Conservation (phyloP, 371 early-diverging fungal species). For the Vairimorpha necatrix region DNA sequence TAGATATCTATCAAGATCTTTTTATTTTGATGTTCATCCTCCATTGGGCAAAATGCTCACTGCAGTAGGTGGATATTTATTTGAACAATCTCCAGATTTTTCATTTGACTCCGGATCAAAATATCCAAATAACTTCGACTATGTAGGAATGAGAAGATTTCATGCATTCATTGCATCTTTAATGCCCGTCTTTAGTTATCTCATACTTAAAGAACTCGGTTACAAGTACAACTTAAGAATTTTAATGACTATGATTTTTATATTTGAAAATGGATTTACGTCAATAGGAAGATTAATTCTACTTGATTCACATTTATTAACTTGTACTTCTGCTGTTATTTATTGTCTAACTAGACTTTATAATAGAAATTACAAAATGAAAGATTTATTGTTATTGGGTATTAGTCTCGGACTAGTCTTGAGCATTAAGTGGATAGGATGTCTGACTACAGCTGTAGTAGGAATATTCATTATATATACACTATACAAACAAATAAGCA, state of each 20-base stretch:
- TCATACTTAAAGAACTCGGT: slow-evolving; percentile 73
- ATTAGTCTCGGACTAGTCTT: slow-evolving; percentile 74
- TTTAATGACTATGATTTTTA: slow-evolving; percentile 72
- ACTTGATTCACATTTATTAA: slow-evolving; percentile 88
- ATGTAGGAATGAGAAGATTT: slow-evolving; percentile 75
- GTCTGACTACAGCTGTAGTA: slow-evolving; percentile 83
- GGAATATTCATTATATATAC: slow-evolving; percentile 85
- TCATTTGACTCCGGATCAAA: slow-evolving; percentile 75
- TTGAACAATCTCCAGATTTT: slow-evolving; percentile 80
- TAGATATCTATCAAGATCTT: slow-evolving; percentile 74
- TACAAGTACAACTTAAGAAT: slow-evolving; percentile 69
- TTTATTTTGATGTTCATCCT: slow-evolving; percentile 98
- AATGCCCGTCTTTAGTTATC: slow-evolving; percentile 83
- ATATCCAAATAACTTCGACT: slow-evolving; percentile 79
- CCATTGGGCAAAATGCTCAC: slow-evolving; percentile 95
- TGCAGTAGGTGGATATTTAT: slow-evolving; percentile 78
- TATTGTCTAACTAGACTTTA: slow-evolving; percentile 68
- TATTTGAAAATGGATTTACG: slow-evolving; percentile 68
- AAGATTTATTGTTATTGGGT: slow-evolving; percentile 79
- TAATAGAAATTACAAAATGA: slow-evolving; percentile 67
- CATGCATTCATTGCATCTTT: slow-evolving; percentile 72
- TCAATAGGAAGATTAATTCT: slow-evolving; percentile 88
- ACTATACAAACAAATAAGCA: slow-evolving; percentile 74
- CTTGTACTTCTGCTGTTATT: slow-evolving; percentile 76
- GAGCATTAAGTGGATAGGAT: slow-evolving; percentile 97